Evolutionary conservation across 2,329 filamentous ascomycete genomes (phyloP), one percentile per base, ranked within the genome.

Genomic region (Trichophyton mentagrophytes): DNA sequence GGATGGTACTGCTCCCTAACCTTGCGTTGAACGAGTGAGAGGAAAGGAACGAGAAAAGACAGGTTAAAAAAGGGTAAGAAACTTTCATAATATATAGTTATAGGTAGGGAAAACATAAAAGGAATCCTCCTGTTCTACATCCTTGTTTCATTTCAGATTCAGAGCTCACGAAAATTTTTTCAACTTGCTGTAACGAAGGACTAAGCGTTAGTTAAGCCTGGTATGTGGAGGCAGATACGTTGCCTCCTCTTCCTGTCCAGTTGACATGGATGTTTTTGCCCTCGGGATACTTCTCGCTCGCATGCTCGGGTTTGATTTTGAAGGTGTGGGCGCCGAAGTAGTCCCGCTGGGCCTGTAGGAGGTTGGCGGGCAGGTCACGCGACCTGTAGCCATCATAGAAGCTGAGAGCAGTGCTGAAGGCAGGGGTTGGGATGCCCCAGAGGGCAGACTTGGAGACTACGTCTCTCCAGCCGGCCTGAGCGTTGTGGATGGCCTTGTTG

Each of bases 311-410:
- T 86, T 93, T 92, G 79, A 93, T 84, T 70, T 80, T 80, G 86
- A 93, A 93, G 67, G 89, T 93, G 82, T 93, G 89, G 66, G 89
- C 89, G 76, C 93, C 93, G 74, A 99, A 99, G 89, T 97, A 99
- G 78, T 99, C 93, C 82, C 93, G 89, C 84, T 99, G 93, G 62
- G 92, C 93, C 82, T 99, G 93, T 72, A 99, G 85, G 66, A 99
- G 83, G 84, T 97, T 99, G 82, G 93, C 93, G 64, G 93, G 93
- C 69, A 99, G 85, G 76, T 97, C 86, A 83, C 92, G 90, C 76
- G 92, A 91, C 77, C 93, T 88, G 85, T 97, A 96, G 66, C 93
- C 93, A 76, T 99, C 93, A 80, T 95, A 99, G 90, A 95, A 99
- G 73, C 88, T 91, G 71, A 99, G 85, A 57, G 93, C 93, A 64